Evolutionary conservation across 2,329 filamentous ascomycete species (phyloP).

Genomic region (Kalmusia sp.): DNA sequence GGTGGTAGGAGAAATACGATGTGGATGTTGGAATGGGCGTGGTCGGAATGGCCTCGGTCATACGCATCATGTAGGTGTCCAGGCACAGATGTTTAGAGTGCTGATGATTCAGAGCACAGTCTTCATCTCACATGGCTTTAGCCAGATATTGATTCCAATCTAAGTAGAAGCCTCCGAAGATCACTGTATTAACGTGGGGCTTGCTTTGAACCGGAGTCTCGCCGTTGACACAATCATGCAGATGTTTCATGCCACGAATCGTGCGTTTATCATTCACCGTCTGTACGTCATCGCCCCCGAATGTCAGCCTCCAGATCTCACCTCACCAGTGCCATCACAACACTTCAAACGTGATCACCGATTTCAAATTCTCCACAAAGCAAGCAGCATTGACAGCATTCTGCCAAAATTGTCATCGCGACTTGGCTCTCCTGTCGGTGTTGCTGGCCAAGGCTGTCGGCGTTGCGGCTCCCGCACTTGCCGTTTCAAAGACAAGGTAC

Average conservation of each 20-base stretch:
- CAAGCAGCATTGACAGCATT: neutral
- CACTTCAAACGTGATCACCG: neutral
- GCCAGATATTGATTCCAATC: too few species aligned
- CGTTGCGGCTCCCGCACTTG: conserved; percentile 29
- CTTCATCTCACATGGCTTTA: neutral
- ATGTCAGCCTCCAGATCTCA: neutral
- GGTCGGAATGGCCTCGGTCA: too few species aligned
- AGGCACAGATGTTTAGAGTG: neutral
- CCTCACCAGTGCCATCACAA: too few species aligned
- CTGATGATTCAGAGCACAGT: neutral
- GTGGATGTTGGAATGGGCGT: neutral
- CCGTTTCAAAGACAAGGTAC: conserved; percentile 37
- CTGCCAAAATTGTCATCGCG: conserved; percentile 5
- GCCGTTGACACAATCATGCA: neutral
- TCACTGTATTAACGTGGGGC: neutral
- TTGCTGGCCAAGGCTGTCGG: conserved; percentile 21
- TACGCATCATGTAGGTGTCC: neutral
- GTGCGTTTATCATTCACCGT: neutral
- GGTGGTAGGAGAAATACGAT: neutral
- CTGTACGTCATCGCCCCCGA: neutral
- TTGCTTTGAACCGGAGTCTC: neutral
- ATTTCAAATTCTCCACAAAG: neutral
- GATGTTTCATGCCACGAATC: neutral
- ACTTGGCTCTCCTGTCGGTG: conserved; percentile 18
- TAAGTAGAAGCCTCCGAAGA: neutral